A percentile compares a stretch with the other conserved stretches of the same genome.
Evolutionary conservation across 164 flowering plant genomes (phyloP).

Genomic region (Nymphaea colorata): DNA sequence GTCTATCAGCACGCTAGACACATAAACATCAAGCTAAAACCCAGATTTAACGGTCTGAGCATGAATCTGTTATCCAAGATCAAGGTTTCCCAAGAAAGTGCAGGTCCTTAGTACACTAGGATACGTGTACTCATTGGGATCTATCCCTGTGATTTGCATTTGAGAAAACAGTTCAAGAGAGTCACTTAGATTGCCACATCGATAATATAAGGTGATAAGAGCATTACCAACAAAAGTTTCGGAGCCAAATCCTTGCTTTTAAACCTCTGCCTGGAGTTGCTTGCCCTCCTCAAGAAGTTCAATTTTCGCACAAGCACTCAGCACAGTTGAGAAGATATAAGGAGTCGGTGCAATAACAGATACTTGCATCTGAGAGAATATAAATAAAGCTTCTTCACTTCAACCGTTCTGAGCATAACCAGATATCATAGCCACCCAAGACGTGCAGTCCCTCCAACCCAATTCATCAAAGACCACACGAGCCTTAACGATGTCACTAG

Average conservation of each 20-base stretch:
- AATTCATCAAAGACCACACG: constrained; percentile 12
- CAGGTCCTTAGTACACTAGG: constrained; percentile 25
- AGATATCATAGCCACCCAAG: constrained; percentile 29
- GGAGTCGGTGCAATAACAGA: constrained; percentile 15
- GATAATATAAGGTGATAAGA: constrained; percentile 14
- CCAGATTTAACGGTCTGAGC: constrained; percentile 16
- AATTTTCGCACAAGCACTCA: constrained; percentile 17
- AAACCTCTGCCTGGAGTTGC: constrained; percentile 18
- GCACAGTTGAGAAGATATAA: constrained; percentile 15
- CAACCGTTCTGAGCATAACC: constrained; percentile 16
- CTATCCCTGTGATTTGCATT: constrained; percentile 14
- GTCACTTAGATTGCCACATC: constrained; percentile 11
- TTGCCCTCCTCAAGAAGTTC: constrained; percentile 12
- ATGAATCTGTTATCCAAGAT: constrained; percentile 26
- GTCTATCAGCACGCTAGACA: constrained; percentile 23
- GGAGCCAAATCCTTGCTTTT: constrained; percentile 14
- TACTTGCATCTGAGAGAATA: constrained; percentile 11
- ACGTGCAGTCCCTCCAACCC: constrained; percentile 10
- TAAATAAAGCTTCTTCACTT: constrained; percentile 15
- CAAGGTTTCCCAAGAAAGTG: constrained; percentile 12
- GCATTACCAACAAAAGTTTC: constrained; percentile 24
- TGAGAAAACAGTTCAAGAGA: constrained; percentile 13
- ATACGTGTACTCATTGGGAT: constrained; percentile 21
- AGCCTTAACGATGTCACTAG: constrained; percentile 8
- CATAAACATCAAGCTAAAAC: constrained; percentile 18